Evolutionary conservation across 176 grass and related monocot genomes (phyloP), one percentile per base, ranked within the genome.

Genomic region (Oryza nivara): DNA sequence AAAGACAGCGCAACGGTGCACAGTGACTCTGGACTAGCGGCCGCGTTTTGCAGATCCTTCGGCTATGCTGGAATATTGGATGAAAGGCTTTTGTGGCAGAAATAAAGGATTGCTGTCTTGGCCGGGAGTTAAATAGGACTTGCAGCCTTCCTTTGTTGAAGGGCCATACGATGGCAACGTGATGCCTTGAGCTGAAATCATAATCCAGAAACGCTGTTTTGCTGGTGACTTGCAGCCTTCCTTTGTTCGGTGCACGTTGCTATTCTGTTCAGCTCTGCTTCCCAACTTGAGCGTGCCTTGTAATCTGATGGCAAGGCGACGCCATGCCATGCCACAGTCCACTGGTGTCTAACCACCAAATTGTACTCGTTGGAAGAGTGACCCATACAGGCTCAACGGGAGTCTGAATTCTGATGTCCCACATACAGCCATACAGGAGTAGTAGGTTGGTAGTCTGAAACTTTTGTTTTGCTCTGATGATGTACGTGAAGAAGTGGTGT

Each of bases 1-100:
- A 94, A 89, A 91, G 93, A 75, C 93, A 80, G 70, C 86, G 95
- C 0, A 67, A 71, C 11, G 40, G 26, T 32, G 23, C 81, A 22
- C 34, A 10, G 41, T 78, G 74, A 90, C 14, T 17, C 6, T 43
- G 28, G 64, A 58, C 16, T 65, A 1, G 51, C 56, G 26, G 5
- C 9, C 74, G 15, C 17, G 8, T 76, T 63, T 34, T 30, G 28
- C 69, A 40, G 23, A 60, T 1, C 74, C 11, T 60, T 44, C 16
- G 10, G 43, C 17, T 11, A 36, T 70, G 70, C 60, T 64, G 43
- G 67, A 28, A 26, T 70, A 65, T 48, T 64, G 43, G 67, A 28
- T 58, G 0, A 28, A 5, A 64, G 30, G 8, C n/a, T 13, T 46
- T 13, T 46, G 43, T 28, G 35, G 13, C 69, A 22, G 6, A 9